A percentile compares a stretch with the other conserved stretches of the same genome.
Conservation (phyloP, 371 early-diverging fungal genomes). For the Ordospora pajunii region DNA sequence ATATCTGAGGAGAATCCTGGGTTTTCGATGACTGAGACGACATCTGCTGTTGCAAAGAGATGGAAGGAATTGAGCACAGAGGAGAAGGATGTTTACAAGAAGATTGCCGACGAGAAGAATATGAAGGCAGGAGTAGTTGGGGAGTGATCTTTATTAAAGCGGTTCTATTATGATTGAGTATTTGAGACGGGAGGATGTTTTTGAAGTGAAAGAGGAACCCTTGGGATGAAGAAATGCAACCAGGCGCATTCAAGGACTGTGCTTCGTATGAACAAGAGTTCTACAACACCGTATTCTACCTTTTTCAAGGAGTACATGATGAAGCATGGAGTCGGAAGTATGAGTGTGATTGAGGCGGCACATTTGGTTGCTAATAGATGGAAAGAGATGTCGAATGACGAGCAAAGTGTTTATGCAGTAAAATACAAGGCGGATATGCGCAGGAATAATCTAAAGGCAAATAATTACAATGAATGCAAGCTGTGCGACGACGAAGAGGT, state of each 20-base stretch:
- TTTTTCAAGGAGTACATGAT: not conserved
- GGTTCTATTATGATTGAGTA: constrained; percentile 40
- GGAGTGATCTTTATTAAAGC: constrained; percentile 2
- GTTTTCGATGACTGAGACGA: constrained; percentile 39
- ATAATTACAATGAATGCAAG: not conserved
- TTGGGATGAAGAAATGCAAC: not conserved
- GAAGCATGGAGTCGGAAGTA: not conserved
- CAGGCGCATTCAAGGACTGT: too few relatives aligned
- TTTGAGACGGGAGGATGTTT: constrained; percentile 20
- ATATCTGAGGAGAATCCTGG: constrained; percentile 31
- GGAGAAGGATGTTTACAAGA: constrained; percentile 45
- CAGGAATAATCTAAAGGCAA: not conserved
- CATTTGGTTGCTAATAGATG: constrained; percentile 21
- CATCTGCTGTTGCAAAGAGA: constrained; percentile 47
- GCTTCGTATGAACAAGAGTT: not conserved
- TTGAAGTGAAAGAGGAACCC: not conserved
- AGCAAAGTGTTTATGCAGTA: constrained; percentile 38
- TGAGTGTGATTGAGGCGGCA: not conserved
- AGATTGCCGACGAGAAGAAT: constrained; percentile 32
- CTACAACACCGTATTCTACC: not conserved
- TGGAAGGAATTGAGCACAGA: constrained; percentile 44
- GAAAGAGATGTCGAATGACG: constrained; percentile 33
- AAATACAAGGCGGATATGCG: constrained; percentile 17
- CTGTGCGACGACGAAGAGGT: not conserved
- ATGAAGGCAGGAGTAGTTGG: not conserved